Evolutionary conservation across 176 grass and related monocot species (phyloP).

Genomic region (Phoenix roebelenii): DNA sequence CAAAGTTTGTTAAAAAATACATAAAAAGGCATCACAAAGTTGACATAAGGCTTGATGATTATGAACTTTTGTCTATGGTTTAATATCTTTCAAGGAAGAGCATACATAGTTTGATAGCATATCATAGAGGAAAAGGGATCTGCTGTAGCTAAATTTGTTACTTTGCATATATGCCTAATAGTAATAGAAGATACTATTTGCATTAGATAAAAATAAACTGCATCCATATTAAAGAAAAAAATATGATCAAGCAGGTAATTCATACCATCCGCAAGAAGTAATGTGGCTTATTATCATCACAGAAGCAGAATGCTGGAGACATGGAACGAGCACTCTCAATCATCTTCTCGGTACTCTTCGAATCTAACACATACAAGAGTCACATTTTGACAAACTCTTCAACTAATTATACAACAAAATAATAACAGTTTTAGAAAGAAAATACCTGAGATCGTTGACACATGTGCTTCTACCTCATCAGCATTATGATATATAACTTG

Average conservation of each 20-base stretch:
- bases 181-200: too few species aligned
- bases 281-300: conserved; percentile 58
- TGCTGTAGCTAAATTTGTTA: too few species aligned
- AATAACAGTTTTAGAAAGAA: too few species aligned
- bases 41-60: neutral
- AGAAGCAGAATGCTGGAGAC: conserved; percentile 51
- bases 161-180: too few species aligned
- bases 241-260: neutral
- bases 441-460: conserved; percentile 38
- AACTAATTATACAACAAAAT: too few species aligned
- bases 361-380: conserved; percentile 34
- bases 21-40: neutral
- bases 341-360: conserved; percentile 33
- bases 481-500: conserved; percentile 52
- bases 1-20: neutral
- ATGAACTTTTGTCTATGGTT: too few species aligned
- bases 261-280: conserved; percentile 69
- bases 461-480: conserved; percentile 19
- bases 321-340: conserved; percentile 55
- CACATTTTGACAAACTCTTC: neutral
- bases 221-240: neutral
- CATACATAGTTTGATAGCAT: too few species aligned
- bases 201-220: neutral
- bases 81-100: too few species aligned
- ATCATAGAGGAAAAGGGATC: too few species aligned